Percentiles rank a stretch among this genome's conserved stretches.
These are phyloP conservation scores for Blakeslea trispora DNA, from an alignment of 371 early-diverging fungal species.

Conservation along the genomic window DNA sequence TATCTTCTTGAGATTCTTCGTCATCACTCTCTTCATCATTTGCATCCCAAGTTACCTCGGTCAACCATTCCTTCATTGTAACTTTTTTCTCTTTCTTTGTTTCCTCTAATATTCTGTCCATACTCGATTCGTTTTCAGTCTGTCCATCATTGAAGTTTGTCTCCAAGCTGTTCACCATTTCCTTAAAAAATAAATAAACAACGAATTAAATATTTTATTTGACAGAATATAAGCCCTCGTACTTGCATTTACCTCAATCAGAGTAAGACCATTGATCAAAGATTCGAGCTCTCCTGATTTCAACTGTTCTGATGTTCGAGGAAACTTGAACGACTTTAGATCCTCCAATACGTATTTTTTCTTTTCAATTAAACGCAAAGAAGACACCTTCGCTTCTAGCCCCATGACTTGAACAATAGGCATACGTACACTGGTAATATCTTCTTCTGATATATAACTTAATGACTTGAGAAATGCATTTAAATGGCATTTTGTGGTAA, in stretches of 20 bases:
- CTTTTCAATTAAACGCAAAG: slow-evolving; percentile 14
- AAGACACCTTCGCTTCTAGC: slow-evolving; percentile 13
- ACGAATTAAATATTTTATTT: slow-evolving; percentile 13
- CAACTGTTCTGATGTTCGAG: slow-evolving; percentile 13
- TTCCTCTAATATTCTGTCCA: slow-evolving; percentile 13
- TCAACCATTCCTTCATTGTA: slow-evolving; percentile 12
- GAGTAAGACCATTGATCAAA: slow-evolving; percentile 25
- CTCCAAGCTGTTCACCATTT: slow-evolving; percentile 14
- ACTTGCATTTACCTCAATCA: slow-evolving; percentile 20
- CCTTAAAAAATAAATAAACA: slow-evolving; percentile 14
- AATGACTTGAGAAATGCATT: slow-evolving; percentile 16
- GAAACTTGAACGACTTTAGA: slow-evolving; percentile 18
- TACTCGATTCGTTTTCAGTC: slow-evolving; percentile 15
- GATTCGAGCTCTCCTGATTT: slow-evolving; percentile 21
- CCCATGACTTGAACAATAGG: slow-evolving; percentile 21
- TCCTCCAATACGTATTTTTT: slow-evolving; percentile 18
- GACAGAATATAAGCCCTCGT: slow-evolving; percentile 14
- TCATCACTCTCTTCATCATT: slow-evolving; percentile 9
- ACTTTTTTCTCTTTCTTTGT: slow-evolving; percentile 11
- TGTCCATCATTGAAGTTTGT: slow-evolving; percentile 12
- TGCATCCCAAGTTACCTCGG: slow-evolving; percentile 11
- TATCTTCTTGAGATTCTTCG: slow-evolving; percentile 12
- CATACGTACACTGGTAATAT: slow-evolving; percentile 7
- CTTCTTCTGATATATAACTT: slow-evolving; percentile 11
- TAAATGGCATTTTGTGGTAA: slow-evolving; percentile 21